These are phyloP conservation scores for Saturnispora dispora DNA, from an alignment of 805 yeast species.

Conservation along the genomic window DNA sequence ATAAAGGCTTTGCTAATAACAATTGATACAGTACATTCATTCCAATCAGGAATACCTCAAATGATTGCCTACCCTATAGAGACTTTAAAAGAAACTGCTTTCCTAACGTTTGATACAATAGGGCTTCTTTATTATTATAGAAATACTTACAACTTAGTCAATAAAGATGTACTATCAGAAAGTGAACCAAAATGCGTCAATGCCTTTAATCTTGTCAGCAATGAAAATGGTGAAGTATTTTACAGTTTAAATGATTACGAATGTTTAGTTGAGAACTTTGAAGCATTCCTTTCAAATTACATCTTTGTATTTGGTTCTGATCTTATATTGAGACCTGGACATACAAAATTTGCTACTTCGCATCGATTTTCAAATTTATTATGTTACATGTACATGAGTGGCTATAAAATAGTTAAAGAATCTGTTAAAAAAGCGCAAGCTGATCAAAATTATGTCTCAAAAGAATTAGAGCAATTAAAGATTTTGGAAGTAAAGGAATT, in stretches of 20 bases:
- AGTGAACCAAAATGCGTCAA: not conserved
- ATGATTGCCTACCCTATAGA: constrained; percentile 10
- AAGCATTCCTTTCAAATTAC: constrained; percentile 11
- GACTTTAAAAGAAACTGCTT: constrained; percentile 6
- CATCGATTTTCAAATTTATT: constrained; percentile 13
- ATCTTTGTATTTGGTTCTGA: constrained; percentile 6
- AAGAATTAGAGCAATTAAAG: constrained; percentile 10
- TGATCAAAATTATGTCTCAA: not conserved
- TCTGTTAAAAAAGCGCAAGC: constrained; percentile 2
- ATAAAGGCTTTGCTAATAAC: constrained; percentile 15
- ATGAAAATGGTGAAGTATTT: not conserved
- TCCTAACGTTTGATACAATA: constrained; percentile 1
- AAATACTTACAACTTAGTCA: constrained; percentile 9
- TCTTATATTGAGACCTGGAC: not conserved
- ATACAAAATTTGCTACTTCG: not conserved
- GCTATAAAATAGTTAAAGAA: constrained; percentile 8
- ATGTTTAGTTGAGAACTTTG: constrained; percentile 14
- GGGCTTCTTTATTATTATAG: constrained; percentile 10
- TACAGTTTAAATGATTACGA: constrained; percentile 15
- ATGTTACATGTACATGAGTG: constrained; percentile 17
- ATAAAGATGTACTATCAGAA: not conserved
- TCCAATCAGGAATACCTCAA: constrained; percentile 19
- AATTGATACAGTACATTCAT: constrained; percentile 19
- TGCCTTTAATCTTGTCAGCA: not conserved
- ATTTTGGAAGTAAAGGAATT: constrained; percentile 12